phyloP scores from a whole-genome alignment of 2,329 filamentous ascomycete species.

The Rhinocladiella similis region DNA sequence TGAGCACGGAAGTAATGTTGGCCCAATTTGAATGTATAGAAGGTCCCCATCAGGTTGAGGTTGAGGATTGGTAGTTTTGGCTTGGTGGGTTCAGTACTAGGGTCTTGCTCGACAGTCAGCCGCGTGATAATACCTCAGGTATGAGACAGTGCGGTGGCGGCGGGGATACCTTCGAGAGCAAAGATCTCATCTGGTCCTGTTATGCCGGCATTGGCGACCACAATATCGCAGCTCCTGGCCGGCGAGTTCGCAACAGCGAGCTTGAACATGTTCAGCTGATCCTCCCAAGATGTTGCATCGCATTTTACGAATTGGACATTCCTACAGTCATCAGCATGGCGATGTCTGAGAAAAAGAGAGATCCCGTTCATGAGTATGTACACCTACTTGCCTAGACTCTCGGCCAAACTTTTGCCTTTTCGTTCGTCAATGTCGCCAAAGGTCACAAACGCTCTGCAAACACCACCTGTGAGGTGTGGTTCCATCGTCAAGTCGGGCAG shows the following conservation, averaged over 20 bases:
- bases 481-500: too few relatives aligned
- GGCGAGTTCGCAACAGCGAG: constrained; percentile 55
- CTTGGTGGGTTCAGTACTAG: constrained; percentile 24
- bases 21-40: constrained; percentile 21
- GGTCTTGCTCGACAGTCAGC: constrained; percentile 2
- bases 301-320: constrained; percentile 35
- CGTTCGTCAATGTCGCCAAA: constrained; percentile 39
- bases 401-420: constrained; percentile 36
- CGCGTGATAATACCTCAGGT: neutral
- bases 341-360: too few relatives aligned
- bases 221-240: constrained; percentile 59
- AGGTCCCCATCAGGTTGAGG: constrained; percentile 16
- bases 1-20: constrained; percentile 35
- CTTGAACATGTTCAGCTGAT: constrained; percentile 64
- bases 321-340: neutral
- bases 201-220: constrained; percentile 68
- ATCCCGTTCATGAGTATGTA: too few relatives aligned
- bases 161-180: constrained; percentile 19
- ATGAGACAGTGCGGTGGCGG: constrained; percentile 35
- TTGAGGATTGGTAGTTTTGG: constrained; percentile 36
- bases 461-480: too few relatives aligned
- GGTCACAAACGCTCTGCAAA: constrained; percentile 17
- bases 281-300: constrained; percentile 65
- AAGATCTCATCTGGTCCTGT: constrained; percentile 39
- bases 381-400: neutral